phyloP scores from a whole-genome alignment of 345 rosid species.

The Citrus glauca region DNA sequence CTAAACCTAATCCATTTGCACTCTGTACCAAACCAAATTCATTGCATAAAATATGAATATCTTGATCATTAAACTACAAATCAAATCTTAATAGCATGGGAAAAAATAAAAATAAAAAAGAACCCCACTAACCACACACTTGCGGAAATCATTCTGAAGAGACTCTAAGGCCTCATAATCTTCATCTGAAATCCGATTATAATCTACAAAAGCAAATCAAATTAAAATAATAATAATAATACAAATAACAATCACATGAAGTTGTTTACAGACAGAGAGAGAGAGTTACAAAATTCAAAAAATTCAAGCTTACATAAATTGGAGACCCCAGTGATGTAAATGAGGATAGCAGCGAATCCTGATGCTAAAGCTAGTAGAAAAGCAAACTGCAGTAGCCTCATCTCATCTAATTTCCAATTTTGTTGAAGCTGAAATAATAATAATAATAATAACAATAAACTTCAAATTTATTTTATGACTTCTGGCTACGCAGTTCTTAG shows the following conservation, averaged over 20 bases:
- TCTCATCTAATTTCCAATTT: constrained; percentile 17
- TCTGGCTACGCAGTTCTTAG: too few relatives aligned
- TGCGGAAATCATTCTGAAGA: constrained; percentile 58
- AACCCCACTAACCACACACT: constrained; percentile 76
- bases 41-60: background rate
- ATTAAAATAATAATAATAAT: background rate
- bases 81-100: background rate
- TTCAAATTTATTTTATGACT: background rate
- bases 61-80: background rate
- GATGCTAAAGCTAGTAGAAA: constrained; percentile 57
- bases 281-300: too few relatives aligned
- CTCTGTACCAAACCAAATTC: constrained; percentile 42
- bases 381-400: constrained; percentile 67
- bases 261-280: background rate
- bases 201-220: constrained; percentile 39
- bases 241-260: constrained; percentile 5
- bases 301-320: constrained; percentile 39
- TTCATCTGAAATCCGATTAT: constrained; percentile 46
- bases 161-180: constrained; percentile 70
- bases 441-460: background rate
- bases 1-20: constrained; percentile 87
- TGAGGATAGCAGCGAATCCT: constrained; percentile 68
- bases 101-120: background rate
- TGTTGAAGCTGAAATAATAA: too few relatives aligned
- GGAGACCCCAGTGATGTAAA: constrained; percentile 78